Evolutionary conservation across 108 stramenopile genomes (phyloP), one percentile per base, ranked within the genome.

Genomic region (Cyclotella atomus): DNA sequence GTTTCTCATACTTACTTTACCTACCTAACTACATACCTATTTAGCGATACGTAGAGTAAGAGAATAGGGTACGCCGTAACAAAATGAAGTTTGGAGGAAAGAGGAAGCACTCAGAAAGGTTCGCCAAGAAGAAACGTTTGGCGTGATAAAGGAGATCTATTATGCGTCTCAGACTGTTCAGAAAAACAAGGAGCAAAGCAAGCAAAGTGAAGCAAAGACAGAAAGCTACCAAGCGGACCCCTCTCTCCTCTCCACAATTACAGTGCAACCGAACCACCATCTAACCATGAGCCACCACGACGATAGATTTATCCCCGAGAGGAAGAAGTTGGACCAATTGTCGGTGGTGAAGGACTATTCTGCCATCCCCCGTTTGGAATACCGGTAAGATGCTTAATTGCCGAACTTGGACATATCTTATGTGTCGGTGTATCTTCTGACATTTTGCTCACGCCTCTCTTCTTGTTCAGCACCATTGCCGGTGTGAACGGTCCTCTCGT

Each of bases 401-500:
- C 44, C 38, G 38, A 45, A 46, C 32, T 52, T 14, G 35, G 8
- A 12, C 10, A 24, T 32, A 23, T 29, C 23, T 57, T 32, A 57
- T 57, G 29, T 32, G 21, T 55, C 28, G 28, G 1, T 30, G 56
- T 28, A 12, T 12, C 29, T 32, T 57, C 17, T 32, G 9, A 14
- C 12, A 32, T 36, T 10, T 73, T 68, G 6, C 14, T 20, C 10
- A 32, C 28, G 46, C 70, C 20, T 34, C 59, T 27, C 32, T 20
- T 64, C 50, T 66, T 9, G 20, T 32, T 61, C 78, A 91, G 96
- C 50, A 99, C 99, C 33, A 99, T 99, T 84, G 87, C 90, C 24
- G 97, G 97, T 68, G 99, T 99, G 9, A 98, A 99, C 73, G 99
- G 99, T 66, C 99, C 99, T 54, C 84, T 99, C 57, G 99, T 99